Percentiles rank a stretch among this genome's conserved stretches.
These are phyloP conservation scores for Cenchrus purpureus DNA, from an alignment of 176 grass and related monocot species.

Conservation along the genomic window DNA sequence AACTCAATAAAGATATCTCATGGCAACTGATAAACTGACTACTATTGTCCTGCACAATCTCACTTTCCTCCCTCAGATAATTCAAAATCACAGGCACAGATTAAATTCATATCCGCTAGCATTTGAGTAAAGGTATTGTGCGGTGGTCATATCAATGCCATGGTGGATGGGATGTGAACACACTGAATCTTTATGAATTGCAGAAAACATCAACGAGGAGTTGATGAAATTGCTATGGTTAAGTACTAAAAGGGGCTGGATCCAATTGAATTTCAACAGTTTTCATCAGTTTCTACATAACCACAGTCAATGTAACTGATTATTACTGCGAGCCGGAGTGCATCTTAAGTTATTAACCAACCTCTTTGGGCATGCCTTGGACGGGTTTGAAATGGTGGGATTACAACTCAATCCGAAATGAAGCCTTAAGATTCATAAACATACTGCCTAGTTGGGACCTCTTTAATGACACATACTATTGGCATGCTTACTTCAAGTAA, in stretches of 20 bases:
- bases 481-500: constrained; percentile 12
- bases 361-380: neutral
- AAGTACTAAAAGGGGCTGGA: neutral
- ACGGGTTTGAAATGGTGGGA: constrained; percentile 3
- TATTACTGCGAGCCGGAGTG: neutral
- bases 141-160: neutral
- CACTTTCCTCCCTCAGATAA: constrained; percentile 3
- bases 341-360: neutral
- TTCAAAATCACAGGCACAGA: neutral
- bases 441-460: neutral
- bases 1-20: neutral
- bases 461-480: constrained; percentile 11
- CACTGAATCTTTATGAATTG: neutral
- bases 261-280: neutral
- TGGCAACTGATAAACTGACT: constrained; percentile 8
- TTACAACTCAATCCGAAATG: neutral
- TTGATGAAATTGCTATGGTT: neutral
- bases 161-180: neutral
- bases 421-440: neutral
- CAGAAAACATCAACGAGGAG: neutral
- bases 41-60: neutral
- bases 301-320: neutral
- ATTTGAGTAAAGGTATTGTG: neutral
- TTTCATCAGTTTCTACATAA: neutral
- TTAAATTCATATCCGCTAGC: neutral